Percentiles rank a stretch among this genome's conserved stretches.
Conservation (phyloP, 140 eudicot genomes). For the Cichorium intybus region DNA sequence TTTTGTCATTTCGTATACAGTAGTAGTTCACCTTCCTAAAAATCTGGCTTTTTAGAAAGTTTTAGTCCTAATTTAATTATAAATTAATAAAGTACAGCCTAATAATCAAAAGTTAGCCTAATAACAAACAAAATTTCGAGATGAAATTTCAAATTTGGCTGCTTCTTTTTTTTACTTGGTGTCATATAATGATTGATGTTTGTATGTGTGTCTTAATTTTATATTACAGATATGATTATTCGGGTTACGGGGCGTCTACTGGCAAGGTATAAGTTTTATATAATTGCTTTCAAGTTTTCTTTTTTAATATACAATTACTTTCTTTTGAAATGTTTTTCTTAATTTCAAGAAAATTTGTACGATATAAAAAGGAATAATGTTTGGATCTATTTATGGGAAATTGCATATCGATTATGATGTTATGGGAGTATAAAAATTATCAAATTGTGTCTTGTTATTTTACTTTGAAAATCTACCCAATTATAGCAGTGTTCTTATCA, state of each 20-base stretch:
- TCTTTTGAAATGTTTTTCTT: background rate
- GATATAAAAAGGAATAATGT: background rate
- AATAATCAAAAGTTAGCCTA: slow-evolving; percentile 24
- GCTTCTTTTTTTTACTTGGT: slow-evolving; percentile 13
- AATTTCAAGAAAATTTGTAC: background rate
- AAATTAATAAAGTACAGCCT: slow-evolving; percentile 20
- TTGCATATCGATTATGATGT: background rate
- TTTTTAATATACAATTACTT: background rate
- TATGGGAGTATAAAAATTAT: slow-evolving; percentile 1
- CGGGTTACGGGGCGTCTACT: slow-evolving; percentile 96
- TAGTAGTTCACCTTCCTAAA: slow-evolving; percentile 29
- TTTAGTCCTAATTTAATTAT: slow-evolving; percentile 23
- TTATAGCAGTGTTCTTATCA: background rate
- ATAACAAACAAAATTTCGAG: slow-evolving; percentile 26
- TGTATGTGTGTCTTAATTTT: slow-evolving; percentile 15
- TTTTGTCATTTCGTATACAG: slow-evolving; percentile 44
- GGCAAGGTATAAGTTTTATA: slow-evolving; percentile 62
- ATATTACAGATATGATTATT: slow-evolving; percentile 85
- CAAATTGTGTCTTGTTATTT: slow-evolving; percentile 1
- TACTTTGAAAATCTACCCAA: background rate
- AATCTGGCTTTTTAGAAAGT: slow-evolving; percentile 25
- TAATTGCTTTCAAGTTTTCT: background rate
- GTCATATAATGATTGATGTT: slow-evolving; percentile 18
- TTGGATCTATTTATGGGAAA: background rate
- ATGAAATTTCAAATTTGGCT: slow-evolving; percentile 24